These are phyloP conservation scores for Microbotryum scabiosae DNA, from an alignment of 1,284 basidiomycete species.

Conservation along the genomic window DNA sequence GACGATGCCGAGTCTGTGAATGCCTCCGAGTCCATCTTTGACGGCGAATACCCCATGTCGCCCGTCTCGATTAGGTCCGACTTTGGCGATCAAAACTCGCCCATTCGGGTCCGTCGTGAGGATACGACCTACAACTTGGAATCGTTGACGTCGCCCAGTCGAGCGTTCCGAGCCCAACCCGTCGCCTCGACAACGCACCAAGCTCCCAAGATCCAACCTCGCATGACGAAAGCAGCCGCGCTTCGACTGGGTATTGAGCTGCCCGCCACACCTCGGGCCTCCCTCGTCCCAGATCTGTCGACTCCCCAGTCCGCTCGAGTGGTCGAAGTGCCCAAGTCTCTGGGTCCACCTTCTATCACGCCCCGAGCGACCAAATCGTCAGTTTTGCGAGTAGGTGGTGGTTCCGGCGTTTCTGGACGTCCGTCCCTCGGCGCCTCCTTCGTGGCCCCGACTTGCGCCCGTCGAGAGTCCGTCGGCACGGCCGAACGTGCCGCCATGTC, in stretches of 20 bases:
- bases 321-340: slow-evolving; percentile 21
- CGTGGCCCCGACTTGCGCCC: not conserved
- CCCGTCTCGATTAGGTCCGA: not conserved
- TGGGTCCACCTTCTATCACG: slow-evolving; percentile 52
- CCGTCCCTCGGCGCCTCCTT: not conserved
- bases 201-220: slow-evolving; percentile 62
- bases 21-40: no score
- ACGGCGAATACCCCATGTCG: not conserved
- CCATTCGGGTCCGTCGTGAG: not conserved
- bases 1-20: no score
- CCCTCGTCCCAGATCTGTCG: not conserved
- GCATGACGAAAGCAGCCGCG: slow-evolving; percentile 65
- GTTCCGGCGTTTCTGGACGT: slow-evolving; percentile 1
- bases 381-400: slow-evolving; percentile 6
- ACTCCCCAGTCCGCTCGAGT: not conserved
- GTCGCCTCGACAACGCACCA: slow-evolving; percentile 52
- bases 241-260: slow-evolving; percentile 48
- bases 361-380: slow-evolving; percentile 51
- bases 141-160: slow-evolving; percentile 1
- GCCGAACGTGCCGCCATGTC: slow-evolving; percentile 17
- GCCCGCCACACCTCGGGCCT: slow-evolving; percentile 5
- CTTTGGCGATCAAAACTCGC: not conserved
- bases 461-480: slow-evolving; percentile 17
- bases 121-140: not conserved
- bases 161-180: slow-evolving; percentile 58